phyloP scores from a whole-genome alignment of 352 stramenopile species.

The Phytophthora hibernalis region DNA sequence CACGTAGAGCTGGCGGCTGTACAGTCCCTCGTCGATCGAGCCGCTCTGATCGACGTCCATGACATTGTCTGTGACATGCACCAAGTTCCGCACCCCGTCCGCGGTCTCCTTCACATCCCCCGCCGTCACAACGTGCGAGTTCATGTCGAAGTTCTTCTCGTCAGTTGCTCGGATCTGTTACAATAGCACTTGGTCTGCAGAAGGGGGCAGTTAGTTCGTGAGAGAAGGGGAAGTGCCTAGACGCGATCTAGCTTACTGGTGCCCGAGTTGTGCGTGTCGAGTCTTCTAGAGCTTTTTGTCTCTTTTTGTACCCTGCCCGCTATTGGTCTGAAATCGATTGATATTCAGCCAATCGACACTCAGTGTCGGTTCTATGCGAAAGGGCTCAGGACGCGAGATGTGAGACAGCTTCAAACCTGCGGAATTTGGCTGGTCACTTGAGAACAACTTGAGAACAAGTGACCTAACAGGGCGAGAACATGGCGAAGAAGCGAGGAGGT shows the following conservation, averaged over 20 bases:
- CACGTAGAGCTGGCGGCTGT: conserved; percentile 98
- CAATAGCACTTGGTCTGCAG: conserved; percentile 13
- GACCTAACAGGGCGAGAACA: conserved; percentile 20
- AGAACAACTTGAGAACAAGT: conserved; percentile 26
- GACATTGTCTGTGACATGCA: conserved; percentile 72
- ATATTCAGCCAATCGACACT: conserved; percentile 17
- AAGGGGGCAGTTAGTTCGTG: neutral
- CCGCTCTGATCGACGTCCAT: conserved; percentile 73
- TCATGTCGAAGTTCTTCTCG: conserved; percentile 46
- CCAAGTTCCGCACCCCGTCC: conserved; percentile 74
- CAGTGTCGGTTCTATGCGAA: conserved; percentile 16
- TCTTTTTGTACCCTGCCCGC: neutral
- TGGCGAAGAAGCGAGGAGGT: conserved; percentile 81
- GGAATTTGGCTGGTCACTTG: conserved; percentile 8
- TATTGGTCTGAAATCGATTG: conserved; percentile 14
- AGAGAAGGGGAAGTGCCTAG: neutral
- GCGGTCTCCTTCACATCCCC: conserved; percentile 77
- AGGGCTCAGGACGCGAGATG: neutral
- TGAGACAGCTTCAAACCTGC: neutral
- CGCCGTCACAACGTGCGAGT: conserved; percentile 66
- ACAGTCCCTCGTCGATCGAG: conserved; percentile 85
- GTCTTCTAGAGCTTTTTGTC: neutral
- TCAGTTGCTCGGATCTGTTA: neutral
- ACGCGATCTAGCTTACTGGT: conserved; percentile 33
- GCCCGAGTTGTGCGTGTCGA: neutral